A percentile compares a stretch with the other conserved stretches of the same genome.
Evolutionary conservation across 495 filamentous ascomycete species (phyloP).

Genomic region (Platismatia glauca): DNA sequence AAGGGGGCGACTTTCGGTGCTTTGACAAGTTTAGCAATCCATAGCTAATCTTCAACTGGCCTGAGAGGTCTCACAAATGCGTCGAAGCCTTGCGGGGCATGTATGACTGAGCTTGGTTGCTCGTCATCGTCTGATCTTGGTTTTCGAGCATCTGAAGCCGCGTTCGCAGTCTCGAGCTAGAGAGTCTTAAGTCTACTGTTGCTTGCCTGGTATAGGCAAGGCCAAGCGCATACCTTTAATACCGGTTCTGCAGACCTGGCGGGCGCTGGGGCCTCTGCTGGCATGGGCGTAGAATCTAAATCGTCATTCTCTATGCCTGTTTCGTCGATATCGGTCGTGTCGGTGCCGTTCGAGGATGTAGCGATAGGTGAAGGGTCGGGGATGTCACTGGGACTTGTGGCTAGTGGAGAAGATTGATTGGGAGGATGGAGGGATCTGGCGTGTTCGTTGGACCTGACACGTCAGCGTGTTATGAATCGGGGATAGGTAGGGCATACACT

Average conservation of each 20-base stretch:
- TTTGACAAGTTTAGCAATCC: constrained; percentile 17
- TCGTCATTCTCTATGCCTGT: constrained; percentile 43
- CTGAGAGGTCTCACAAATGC: constrained; percentile 52
- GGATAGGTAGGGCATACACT: constrained; percentile 1
- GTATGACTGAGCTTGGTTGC: constrained; percentile 71
- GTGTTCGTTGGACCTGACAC: constrained; percentile 20
- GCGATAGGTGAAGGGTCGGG: constrained; percentile 60
- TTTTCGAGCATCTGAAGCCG: constrained; percentile 42
- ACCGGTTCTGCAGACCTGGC: constrained; percentile 26
- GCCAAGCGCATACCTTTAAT: constrained; percentile 30
- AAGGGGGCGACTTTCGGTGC: constrained; percentile 33
- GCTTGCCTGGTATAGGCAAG: neutral
- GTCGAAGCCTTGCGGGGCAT: constrained; percentile 71
- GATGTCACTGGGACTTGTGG: constrained; percentile 24
- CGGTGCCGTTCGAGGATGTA: constrained; percentile 61
- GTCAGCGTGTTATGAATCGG: constrained; percentile 2
- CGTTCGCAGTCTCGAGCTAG: constrained; percentile 54
- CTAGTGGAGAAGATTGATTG: constrained; percentile 17
- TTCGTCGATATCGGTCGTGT: constrained; percentile 64
- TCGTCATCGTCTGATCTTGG: constrained; percentile 58
- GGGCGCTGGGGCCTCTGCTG: constrained; percentile 6
- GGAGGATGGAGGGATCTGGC: constrained; percentile 24
- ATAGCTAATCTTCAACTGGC: neutral
- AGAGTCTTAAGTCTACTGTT: constrained; percentile 24
- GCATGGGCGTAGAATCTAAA: constrained; percentile 24